Conservation (phyloP, 352 stramenopile genomes). For the Detonula confervacea region DNA sequence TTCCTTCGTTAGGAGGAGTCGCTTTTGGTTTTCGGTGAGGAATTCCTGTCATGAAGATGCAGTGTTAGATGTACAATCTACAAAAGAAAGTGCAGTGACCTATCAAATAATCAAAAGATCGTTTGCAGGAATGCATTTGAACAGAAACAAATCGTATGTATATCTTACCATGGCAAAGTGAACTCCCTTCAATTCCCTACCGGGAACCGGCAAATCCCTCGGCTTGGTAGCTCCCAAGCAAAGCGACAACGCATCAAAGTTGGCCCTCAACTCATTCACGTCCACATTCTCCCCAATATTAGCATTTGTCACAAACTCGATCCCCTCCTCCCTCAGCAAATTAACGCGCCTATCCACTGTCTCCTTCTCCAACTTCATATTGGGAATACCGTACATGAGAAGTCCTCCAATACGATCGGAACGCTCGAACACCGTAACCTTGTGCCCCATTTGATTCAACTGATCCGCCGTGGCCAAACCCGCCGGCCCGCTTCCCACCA, state of each 20-base stretch:
- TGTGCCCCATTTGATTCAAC: conserved; percentile 97
- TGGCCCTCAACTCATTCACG: conserved; percentile 85
- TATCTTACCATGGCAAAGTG: conserved; percentile 91
- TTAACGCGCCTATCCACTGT: conserved; percentile 94
- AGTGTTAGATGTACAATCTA: conserved; percentile 3
- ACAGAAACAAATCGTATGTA: too few species aligned
- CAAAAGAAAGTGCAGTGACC: conserved; percentile 7
- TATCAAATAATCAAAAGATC: conserved; percentile 12
- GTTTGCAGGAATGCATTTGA: background rate
- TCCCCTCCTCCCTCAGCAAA: conserved; percentile 94
- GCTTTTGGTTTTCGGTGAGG: conserved; percentile 97
- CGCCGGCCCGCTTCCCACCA: conserved; percentile 93
- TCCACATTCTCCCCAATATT: conserved; percentile 91
- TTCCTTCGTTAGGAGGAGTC: conserved; percentile 93
- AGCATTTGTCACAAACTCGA: conserved; percentile 96
- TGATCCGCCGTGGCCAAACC: conserved; percentile 94
- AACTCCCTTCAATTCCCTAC: conserved; percentile 92
- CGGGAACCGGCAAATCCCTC: conserved; percentile 89
- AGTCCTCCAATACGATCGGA: conserved; percentile 94
- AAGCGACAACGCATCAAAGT: conserved; percentile 93
- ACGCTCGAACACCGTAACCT: conserved; percentile 97
- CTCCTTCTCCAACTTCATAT: conserved; percentile 99
- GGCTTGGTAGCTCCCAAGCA: conserved; percentile 94
- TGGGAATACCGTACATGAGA: conserved; percentile 98
- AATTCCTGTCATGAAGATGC: conserved; percentile 31